Evolutionary conservation across 345 rosid genomes (phyloP).

Genomic region (Diplotaxis tenuifolia): DNA sequence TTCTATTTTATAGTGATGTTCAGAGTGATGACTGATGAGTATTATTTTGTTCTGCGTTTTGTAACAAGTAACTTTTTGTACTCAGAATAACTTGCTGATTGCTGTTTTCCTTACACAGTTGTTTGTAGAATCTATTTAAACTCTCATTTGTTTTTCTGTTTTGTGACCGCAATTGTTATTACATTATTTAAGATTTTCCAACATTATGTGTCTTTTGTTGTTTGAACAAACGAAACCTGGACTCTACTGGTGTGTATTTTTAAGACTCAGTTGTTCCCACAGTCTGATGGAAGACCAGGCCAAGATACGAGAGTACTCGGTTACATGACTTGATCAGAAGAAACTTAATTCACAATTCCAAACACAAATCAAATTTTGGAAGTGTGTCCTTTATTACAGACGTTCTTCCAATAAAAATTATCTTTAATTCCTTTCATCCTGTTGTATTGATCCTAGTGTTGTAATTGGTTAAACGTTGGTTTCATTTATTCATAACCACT

Average conservation of each 20-base stretch:
- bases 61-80: background rate
- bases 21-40: background rate
- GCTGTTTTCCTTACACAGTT: background rate
- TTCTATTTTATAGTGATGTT: too few relatives aligned
- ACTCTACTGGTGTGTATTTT: background rate
- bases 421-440: background rate
- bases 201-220: background rate
- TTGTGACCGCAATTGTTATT: background rate
- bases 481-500: background rate
- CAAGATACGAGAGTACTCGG: background rate
- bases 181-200: background rate
- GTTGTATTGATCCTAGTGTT: background rate
- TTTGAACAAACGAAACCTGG: background rate
- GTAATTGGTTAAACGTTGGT: background rate
- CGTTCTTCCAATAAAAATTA: background rate
- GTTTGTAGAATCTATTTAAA: background rate
- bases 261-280: background rate
- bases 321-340: background rate
- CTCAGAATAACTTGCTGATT: background rate
- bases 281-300: background rate
- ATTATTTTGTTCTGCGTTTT: background rate
- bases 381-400: background rate
- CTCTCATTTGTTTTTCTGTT: background rate
- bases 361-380: background rate
- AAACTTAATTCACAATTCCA: background rate